Conservation (phyloP, 2,329 filamentous ascomycete genomes). For the Sporothrix euskadiensis region DNA sequence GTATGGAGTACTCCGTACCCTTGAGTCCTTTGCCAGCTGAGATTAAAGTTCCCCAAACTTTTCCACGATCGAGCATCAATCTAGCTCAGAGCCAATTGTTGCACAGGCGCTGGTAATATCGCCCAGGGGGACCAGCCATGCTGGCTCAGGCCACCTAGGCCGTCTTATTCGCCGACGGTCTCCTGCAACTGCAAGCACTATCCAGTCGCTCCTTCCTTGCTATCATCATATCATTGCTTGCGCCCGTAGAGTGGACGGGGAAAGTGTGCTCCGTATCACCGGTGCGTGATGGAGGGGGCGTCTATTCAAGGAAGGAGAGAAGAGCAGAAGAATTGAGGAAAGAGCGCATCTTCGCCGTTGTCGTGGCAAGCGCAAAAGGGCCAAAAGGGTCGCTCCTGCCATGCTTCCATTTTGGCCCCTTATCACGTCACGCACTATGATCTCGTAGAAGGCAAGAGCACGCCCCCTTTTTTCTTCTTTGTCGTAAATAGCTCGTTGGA, state of each 20-base stretch:
- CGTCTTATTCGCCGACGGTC: background rate
- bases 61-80: background rate
- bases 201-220: slow-evolving; percentile 6
- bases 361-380: background rate
- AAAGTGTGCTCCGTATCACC: background rate
- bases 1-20: too few species aligned
- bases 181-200: slow-evolving; percentile 23
- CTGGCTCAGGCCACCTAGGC: background rate
- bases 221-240: background rate
- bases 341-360: background rate
- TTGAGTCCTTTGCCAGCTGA: background rate
- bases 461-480: background rate
- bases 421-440: background rate
- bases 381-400: background rate
- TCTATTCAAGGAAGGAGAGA: background rate
- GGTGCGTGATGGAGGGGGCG: slow-evolving; percentile 3
- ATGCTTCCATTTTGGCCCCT: background rate
- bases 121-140: background rate
- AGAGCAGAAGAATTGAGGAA: background rate
- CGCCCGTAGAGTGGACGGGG: background rate
- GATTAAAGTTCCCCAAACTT: background rate
- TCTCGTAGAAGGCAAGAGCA: background rate
- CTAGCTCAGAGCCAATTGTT: background rate
- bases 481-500: background rate
- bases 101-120: background rate